Percentiles rank a stretch among this genome's conserved stretches.
Conservation (phyloP, 140 eudicot species). For the Erigeron philadelphicus region DNA sequence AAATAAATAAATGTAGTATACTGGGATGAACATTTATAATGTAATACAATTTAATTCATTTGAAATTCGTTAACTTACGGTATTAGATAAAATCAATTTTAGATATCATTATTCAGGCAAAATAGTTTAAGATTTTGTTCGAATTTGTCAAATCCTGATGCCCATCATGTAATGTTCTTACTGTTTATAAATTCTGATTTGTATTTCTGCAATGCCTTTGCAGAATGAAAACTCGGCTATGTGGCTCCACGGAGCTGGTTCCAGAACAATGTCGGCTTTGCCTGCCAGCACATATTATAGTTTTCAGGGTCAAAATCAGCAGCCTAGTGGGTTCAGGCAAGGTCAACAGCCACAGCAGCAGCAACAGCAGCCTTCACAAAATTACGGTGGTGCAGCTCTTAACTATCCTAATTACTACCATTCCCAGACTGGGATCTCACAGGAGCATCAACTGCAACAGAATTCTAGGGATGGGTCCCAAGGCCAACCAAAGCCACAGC, state of each 20-base stretch:
- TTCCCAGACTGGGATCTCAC: slow-evolving; percentile 38
- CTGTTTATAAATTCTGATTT: background rate
- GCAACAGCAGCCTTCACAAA: slow-evolving; percentile 65
- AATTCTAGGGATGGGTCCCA: slow-evolving; percentile 55
- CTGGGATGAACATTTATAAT: too few relatives aligned
- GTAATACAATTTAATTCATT: too few relatives aligned
- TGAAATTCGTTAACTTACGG: too few relatives aligned
- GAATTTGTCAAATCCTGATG: background rate
- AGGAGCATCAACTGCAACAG: slow-evolving; percentile 61
- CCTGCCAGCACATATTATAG: slow-evolving; percentile 67
- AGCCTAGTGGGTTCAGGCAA: slow-evolving; percentile 67
- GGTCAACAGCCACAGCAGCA: slow-evolving; percentile 69
- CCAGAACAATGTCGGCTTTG: slow-evolving; percentile 66
- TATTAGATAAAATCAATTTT: too few relatives aligned
- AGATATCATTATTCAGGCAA: too few relatives aligned
- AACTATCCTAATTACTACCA: slow-evolving; percentile 67
- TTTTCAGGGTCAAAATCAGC: slow-evolving; percentile 79
- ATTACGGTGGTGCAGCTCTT: slow-evolving; percentile 38
- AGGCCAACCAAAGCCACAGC: slow-evolving; percentile 60
- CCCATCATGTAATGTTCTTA: background rate
- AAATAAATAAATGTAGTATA: too few relatives aligned
- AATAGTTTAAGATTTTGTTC: background rate
- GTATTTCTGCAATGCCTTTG: background rate
- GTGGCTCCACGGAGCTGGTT: slow-evolving; percentile 87
- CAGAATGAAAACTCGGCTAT: slow-evolving; percentile 61